Base-by-base conservation (phyloP, 306 rosid species). In the Citrullus mucosospermus region DNA sequence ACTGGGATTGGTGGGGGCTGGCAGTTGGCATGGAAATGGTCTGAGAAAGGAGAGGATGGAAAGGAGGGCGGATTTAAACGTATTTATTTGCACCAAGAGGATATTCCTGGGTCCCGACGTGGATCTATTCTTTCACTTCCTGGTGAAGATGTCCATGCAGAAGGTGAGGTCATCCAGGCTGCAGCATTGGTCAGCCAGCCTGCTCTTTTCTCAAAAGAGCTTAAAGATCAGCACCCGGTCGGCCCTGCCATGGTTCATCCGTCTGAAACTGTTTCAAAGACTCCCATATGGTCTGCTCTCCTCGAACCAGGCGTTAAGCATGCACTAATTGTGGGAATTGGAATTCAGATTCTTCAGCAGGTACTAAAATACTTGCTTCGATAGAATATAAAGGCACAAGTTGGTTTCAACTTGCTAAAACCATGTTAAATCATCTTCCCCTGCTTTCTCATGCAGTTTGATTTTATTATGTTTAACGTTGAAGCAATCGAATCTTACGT, bases 1-100 rank as follows among this genome's bases (percentile, higher is more conserved):
- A 88, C 97, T 25, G 97, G 97, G 76, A 91, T 93, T 71, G 96
- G 97, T 73, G 97, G 97, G 60, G 97, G 97, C 48, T 93, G 97
- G 97, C 97, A 93, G 80, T 85, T 93, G 83, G 97, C 97, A 61
- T 93, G 97, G 97, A 87, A 93, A 86, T 93, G 97, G 97, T 83
- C 93, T 68, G 97, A 91, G 61, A 91, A 78, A 63, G 88, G 87
- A 12, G 91, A 82, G 78, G 93, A 87, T 63, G 94, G 96, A 82
- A 88, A 82, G 78, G 78, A 88, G 84, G 94, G 91, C 67, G 97
- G 85, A 72, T 93, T 93, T 81, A 82, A 93, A 77, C 90, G 97
- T 85, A 87, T 93, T 78, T 93, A 93, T 84, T 80, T 93, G 83
- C 97, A 86, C 80, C 91, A 85, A 85, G 97, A 93, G 80, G 96